Conservation (phyloP, 164 flowering plant genomes). For the Sedum album region DNA sequence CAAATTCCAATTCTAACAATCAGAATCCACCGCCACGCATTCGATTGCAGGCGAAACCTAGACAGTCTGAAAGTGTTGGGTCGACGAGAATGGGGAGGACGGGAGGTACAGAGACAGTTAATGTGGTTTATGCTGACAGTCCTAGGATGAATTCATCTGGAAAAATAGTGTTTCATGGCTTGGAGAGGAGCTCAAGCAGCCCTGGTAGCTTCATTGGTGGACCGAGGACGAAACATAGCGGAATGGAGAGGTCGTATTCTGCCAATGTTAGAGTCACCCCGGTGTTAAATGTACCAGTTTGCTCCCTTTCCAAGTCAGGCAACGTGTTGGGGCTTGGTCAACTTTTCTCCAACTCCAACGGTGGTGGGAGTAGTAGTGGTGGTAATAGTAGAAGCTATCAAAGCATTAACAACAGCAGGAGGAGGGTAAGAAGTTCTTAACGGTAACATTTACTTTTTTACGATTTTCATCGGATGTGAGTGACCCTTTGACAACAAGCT, state of each 20-base stretch:
- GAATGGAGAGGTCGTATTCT: constrained; percentile 87
- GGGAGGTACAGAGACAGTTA: neutral
- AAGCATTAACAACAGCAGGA: neutral
- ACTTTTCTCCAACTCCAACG: constrained; percentile 37
- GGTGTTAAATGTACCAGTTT: constrained; percentile 74
- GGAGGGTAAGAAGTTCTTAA: constrained; percentile 19
- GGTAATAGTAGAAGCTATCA: constrained; percentile 13
- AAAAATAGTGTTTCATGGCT: constrained; percentile 72
- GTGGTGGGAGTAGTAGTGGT: constrained; percentile 7
- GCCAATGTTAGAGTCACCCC: constrained; percentile 81
- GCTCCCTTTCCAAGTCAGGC: constrained; percentile 18
- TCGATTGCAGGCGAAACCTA: constrained; percentile 23
- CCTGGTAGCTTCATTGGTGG: constrained; percentile 89
- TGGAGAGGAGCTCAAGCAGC: constrained; percentile 90
- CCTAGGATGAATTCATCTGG: constrained; percentile 96
- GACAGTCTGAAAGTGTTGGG: neutral
- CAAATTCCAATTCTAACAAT: neutral
- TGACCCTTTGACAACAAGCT: neutral
- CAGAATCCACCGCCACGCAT: constrained; percentile 20
- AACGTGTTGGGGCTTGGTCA: constrained; percentile 60
- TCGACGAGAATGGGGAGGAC: constrained; percentile 15
- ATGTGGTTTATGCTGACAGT: constrained; percentile 45
- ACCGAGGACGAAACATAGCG: constrained; percentile 41
- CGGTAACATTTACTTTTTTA: neutral
- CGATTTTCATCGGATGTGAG: neutral